Percentiles rank a stretch among this genome's conserved stretches.
These are phyloP conservation scores for Hemileccinum rubropunctum DNA, from an alignment of 768 basidiomycete genomes.

Conservation along the genomic window DNA sequence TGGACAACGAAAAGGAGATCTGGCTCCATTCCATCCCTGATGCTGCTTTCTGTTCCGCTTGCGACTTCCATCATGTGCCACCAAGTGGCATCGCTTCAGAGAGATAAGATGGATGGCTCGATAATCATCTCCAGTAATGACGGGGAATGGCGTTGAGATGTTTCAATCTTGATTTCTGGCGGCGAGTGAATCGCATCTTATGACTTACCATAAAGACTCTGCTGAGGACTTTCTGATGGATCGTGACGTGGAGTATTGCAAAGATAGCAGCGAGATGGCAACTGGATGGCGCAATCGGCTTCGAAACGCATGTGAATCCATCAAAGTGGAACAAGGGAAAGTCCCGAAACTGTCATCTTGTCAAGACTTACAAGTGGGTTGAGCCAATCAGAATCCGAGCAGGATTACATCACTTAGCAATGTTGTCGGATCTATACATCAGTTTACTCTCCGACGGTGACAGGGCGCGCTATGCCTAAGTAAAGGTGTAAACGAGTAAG, in stretches of 20 bases:
- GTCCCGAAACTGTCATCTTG: not conserved
- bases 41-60: not conserved
- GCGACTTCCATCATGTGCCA: not conserved
- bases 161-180: not conserved
- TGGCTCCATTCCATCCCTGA: not conserved
- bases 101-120: not conserved
- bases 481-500: not conserved
- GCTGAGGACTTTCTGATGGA: not conserved
- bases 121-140: not conserved
- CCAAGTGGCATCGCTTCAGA: not conserved
- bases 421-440: not conserved
- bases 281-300: slow-evolving; percentile 1
- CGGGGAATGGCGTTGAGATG: not conserved
- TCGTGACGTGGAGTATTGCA: not conserved
- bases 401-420: not conserved
- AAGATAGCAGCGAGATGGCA: not conserved
- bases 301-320: slow-evolving; percentile 3
- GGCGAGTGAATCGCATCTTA: not conserved
- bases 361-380: not conserved
- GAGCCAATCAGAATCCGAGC: slow-evolving; percentile 1
- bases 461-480: no score
- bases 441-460: slow-evolving; percentile 4
- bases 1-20: not conserved
- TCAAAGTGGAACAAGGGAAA: slow-evolving; percentile 10
- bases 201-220: not conserved